Evolutionary conservation across 2,329 filamentous ascomycete genomes (phyloP), one percentile per base, ranked within the genome.

Genomic region (Colletotrichum lupini): DNA sequence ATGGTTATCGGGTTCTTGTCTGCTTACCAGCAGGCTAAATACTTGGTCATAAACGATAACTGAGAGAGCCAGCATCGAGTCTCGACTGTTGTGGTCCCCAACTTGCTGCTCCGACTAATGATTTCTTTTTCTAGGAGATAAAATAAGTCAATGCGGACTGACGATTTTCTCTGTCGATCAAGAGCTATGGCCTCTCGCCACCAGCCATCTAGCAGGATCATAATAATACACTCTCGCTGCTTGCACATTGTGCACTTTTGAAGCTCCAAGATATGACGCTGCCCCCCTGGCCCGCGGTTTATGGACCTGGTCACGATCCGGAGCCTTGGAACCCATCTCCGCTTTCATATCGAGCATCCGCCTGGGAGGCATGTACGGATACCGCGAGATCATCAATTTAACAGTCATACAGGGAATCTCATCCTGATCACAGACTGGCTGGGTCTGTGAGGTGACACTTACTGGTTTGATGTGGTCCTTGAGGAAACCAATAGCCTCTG

Each of bases 61-160:
- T 62, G 55, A 57, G 55, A 57, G 35, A 3, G 56, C 35, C 42
- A 19, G 32, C n/a, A 22, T 46, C n/a, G 16, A 26, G 7, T 22
- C n/a, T 35, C 42, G 28, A 55, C 19, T 22, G 4, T 37, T 53
- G 9, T 35, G 46, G 42, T 24, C 30, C 14, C 30, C 22, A 32
- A n/a, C 46, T 24, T 22, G 19, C 26, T 12, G 32, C 30, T 46
- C 22, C 14, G n/a, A 14, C 70, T 53, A n/a, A n/a, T 37, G 9
- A 5, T 66, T 73, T 49, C 67, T 70, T 66, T 71, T 73, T 56
- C 11, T 8, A n/a, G 5, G 24, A 14, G 22, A 57, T 52, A 28
- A 35, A 69, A 60, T 37, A 60, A 60, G 57, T 28, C 60, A 66
- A 65, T 57, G 55, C 60, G 37, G 19, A 35, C 60, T 70, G 59